Base-by-base conservation (phyloP, 2,329 filamentous ascomycete species). In the Xylariaceae sp. region DNA sequence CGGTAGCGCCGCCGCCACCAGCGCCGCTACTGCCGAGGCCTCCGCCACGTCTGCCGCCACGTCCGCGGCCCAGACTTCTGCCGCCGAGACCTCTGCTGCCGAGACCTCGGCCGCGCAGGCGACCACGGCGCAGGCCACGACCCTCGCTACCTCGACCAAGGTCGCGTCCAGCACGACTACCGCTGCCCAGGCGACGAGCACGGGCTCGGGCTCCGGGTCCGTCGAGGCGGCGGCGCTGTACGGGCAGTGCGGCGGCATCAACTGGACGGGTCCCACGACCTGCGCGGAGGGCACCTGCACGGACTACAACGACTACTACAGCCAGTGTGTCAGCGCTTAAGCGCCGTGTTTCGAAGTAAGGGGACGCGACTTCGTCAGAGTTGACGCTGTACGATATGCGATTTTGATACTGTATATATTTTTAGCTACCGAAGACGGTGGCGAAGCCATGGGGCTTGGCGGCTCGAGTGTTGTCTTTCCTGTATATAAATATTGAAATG, bases 231-330 rank as follows among this genome's bases (percentile, higher is more conserved):
- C 52, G 42, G 47, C 44, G 29, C 40, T 57, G 3, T 72, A 62
- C 44, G 63, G 59, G 3, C 69, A 71, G 56, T 73, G 70, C 50
- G 71, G 71, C 51, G 71, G 71, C 15, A 54, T 55, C 9, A 62
- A 60, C 38, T 72, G 55, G 51, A 64, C 53, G 2, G 71, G 70
- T 15, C 36, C 65, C 4, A 67, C 61, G 3, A 39, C 45, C 11
- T 74, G 70, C 40, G 62, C 57, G 4, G 43, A 56, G 19, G 69
- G 69, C 22, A 57, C 56, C 7, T 74, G 71, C 58, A 56, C 56
- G 26, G 51, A 54, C 18, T 52, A 51, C 41, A 73, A 73, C 59
- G 53, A 61, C 7, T 74, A 66, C 53, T 74, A 73, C 61, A 65
- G 52, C 19, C 71, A 74, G 61, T 73, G 71, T 34, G 48, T 57